These are phyloP conservation scores for Cladosporium cucumerinum DNA, from an alignment of 2,329 filamentous ascomycete species.

Conservation along the genomic window DNA sequence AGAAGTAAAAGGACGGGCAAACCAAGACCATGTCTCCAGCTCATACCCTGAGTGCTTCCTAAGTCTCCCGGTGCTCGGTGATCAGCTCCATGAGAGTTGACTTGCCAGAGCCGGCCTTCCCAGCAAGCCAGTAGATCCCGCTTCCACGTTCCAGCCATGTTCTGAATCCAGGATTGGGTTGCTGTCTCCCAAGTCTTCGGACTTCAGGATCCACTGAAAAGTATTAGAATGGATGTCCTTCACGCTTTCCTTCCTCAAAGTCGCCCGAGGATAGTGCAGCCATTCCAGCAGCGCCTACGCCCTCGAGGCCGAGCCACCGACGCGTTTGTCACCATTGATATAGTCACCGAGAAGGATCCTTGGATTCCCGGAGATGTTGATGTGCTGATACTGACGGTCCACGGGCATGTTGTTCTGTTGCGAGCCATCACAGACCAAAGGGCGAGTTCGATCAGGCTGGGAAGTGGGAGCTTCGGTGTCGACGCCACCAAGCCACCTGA, in stretches of 20 bases:
- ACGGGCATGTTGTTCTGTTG: neutral
- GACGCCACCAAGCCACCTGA: neutral
- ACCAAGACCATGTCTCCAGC: neutral
- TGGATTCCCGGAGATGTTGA: neutral
- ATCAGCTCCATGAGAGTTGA: conserved; percentile 19
- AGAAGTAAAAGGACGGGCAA: neutral
- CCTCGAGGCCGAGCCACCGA: neutral
- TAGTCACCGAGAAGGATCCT: neutral
- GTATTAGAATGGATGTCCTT: neutral
- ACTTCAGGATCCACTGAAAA: neutral
- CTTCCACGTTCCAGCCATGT: neutral
- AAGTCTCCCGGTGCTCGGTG: neutral
- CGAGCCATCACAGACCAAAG: neutral
- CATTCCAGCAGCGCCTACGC: neutral
- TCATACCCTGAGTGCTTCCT: neutral
- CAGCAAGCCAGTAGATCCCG: conserved; percentile 19
- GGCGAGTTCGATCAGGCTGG: neutral
- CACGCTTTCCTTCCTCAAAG: neutral
- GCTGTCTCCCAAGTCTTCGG: neutral
- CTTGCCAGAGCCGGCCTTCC: conserved; percentile 20
- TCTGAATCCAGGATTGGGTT: neutral
- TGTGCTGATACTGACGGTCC: neutral
- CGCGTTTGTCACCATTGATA: neutral
- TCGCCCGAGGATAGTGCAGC: neutral
- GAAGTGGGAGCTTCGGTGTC: neutral